Percentiles rank a stretch among this genome's conserved stretches.
phyloP scores from a whole-genome alignment of 2,329 filamentous ascomycete genomes.

The Alternaria sp. region DNA sequence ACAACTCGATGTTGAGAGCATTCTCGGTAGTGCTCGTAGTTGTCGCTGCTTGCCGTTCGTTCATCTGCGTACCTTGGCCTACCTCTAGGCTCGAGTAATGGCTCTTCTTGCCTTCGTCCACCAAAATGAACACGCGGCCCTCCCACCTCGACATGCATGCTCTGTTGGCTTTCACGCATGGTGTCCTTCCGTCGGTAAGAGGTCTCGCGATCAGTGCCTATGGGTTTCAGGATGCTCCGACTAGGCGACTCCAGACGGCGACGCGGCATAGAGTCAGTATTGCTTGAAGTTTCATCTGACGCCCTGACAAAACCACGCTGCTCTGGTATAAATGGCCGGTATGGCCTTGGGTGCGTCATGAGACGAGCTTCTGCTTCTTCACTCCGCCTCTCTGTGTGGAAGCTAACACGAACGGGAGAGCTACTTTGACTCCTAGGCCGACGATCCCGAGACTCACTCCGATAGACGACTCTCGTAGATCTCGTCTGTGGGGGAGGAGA shows the following conservation, averaged over 20 bases:
- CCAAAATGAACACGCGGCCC: conserved; percentile 44
- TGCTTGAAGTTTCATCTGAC: conserved; percentile 32
- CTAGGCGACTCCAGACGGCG: conserved; percentile 24
- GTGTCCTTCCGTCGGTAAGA: conserved; percentile 23
- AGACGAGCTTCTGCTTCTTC: conserved; percentile 37
- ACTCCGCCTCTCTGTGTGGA: conserved; percentile 17
- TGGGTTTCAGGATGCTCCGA: conserved; percentile 39
- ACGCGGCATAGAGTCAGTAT: conserved; percentile 22
- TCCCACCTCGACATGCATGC: conserved; percentile 43
- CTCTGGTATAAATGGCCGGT: conserved; percentile 32
- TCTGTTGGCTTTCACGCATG: conserved; percentile 38
- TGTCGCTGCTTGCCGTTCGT: conserved; percentile 11
- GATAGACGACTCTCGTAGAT: conserved; percentile 26
- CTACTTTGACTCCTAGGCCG: conserved; percentile 24
- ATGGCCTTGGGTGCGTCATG: conserved; percentile 38
- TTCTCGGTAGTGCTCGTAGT: conserved; percentile 24
- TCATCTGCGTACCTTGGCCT: conserved; percentile 18
- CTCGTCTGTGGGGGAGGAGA: conserved; percentile 36
- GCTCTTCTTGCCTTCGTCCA: conserved; percentile 16
- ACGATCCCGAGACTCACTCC: conserved; percentile 28
- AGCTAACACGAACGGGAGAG: conserved; percentile 19
- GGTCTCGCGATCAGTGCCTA: conserved; percentile 30
- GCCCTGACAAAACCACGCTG: conserved; percentile 22
- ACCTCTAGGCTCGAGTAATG: conserved; percentile 4
- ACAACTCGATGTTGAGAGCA: conserved; percentile 26